A percentile compares a stretch with the other conserved stretches of the same genome.
These are phyloP conservation scores for Corymbia maculata DNA, from an alignment of 345 rosid genomes.

Conservation along the genomic window DNA sequence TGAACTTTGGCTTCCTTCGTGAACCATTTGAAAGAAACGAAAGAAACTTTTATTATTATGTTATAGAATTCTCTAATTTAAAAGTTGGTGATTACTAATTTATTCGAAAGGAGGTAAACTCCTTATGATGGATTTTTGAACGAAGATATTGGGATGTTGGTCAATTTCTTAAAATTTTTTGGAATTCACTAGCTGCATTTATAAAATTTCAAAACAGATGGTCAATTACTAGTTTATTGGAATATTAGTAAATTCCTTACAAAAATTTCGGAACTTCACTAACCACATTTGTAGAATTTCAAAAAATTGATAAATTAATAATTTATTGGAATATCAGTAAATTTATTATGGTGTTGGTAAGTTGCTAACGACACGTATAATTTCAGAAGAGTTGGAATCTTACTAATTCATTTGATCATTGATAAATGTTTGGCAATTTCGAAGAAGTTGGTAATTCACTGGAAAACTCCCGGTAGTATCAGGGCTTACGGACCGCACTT, in stretches of 20 bases:
- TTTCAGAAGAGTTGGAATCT: no score
- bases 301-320: background rate
- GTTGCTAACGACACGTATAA: no score
- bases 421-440: background rate
- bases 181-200: background rate
- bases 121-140: background rate
- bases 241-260: background rate
- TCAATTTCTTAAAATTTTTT: background rate
- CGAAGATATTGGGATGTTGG: background rate
- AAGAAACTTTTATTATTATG: background rate
- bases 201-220: background rate
- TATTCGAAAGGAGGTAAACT: background rate
- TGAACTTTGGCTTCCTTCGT: background rate
- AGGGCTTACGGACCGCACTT: background rate
- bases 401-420: no score
- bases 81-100: background rate
- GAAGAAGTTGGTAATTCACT: background rate
- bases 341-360: no score
- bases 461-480: background rate
- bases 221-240: background rate
- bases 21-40: background rate
- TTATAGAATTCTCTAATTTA: background rate
- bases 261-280: background rate
- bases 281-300: background rate
- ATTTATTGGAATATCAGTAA: background rate